Evolutionary conservation across 768 basidiomycete species (phyloP).

Genomic region (Hortiboletus flavorubellus): DNA sequence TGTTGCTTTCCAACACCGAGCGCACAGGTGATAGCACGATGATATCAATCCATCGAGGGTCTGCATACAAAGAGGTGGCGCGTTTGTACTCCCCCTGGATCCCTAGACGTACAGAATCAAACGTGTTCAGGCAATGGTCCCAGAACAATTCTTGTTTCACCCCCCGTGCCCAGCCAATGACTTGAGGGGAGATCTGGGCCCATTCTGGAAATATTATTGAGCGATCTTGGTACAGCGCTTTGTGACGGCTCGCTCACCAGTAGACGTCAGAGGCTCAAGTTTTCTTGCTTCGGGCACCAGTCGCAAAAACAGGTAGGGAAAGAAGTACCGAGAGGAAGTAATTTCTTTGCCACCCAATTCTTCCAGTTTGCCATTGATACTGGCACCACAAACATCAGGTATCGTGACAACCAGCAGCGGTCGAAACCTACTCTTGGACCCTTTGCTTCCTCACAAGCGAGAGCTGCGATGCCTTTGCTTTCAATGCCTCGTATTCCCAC

Average conservation of each 20-base stretch:
- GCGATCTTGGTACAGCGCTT: neutral
- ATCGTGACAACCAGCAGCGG: neutral
- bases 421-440: neutral
- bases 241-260: constrained; percentile 1
- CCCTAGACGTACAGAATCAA: too few relatives aligned
- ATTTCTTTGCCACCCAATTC: neutral
- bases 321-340: too few relatives aligned
- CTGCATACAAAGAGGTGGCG: neutral
- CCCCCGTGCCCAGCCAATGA: neutral
- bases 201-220: constrained; percentile 3
- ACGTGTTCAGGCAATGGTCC: neutral
- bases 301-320: neutral
- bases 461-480: neutral
- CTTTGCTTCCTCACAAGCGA: neutral
- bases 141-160: neutral
- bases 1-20: neutral
- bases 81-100: neutral
- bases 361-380: neutral
- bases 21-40: constrained; percentile 1
- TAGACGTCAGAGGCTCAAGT: neutral
- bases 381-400: neutral
- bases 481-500: neutral
- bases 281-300: constrained; percentile 9
- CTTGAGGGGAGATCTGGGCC: constrained; percentile 1
- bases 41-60: constrained; percentile 3